phyloP scores from a whole-genome alignment of 768 basidiomycete genomes.

The Suillus decipiens region DNA sequence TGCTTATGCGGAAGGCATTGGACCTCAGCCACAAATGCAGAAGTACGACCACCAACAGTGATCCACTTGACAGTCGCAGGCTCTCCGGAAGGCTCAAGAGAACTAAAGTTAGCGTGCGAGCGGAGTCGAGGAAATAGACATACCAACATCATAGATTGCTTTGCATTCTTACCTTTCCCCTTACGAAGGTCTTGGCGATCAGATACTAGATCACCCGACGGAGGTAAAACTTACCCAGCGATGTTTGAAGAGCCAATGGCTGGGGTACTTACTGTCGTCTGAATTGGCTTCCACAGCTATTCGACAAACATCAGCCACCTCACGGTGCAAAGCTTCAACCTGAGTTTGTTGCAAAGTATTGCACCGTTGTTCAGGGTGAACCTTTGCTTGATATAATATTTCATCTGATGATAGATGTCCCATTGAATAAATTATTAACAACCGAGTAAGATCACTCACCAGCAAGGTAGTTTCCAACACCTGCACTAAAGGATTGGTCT shows the following conservation, averaged over 20 bases:
- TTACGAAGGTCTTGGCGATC: slow-evolving; percentile 23
- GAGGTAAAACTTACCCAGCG: slow-evolving; percentile 53
- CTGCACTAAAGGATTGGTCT: slow-evolving; percentile 79
- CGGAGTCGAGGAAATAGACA: slow-evolving; percentile 8
- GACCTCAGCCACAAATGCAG: slow-evolving; percentile 67
- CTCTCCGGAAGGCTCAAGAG: slow-evolving; percentile 60
- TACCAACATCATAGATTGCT: slow-evolving; percentile 50
- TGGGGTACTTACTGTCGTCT: slow-evolving; percentile 66
- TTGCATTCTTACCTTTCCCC: slow-evolving; percentile 61
- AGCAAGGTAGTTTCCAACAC: slow-evolving; percentile 84
- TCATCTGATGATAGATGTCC: slow-evolving; percentile 48
- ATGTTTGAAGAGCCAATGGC: slow-evolving; percentile 66
- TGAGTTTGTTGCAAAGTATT: slow-evolving; percentile 54
- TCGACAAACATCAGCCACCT: slow-evolving; percentile 55
- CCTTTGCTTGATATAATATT: slow-evolving; percentile 69
- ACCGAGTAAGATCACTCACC: slow-evolving; percentile 38
- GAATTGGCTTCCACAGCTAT: slow-evolving; percentile 70
- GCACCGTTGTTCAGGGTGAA: slow-evolving; percentile 72
- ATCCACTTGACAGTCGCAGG: slow-evolving; percentile 75
- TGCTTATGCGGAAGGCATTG: slow-evolving; percentile 40
- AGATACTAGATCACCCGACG: slow-evolving; percentile 10
- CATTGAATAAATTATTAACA: neutral
- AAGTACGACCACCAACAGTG: slow-evolving; percentile 76
- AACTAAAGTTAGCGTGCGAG: slow-evolving; percentile 11
- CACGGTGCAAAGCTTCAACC: slow-evolving; percentile 49